These are phyloP conservation scores for Bremia lactucae DNA, from an alignment of 352 stramenopile species.

Conservation along the genomic window DNA sequence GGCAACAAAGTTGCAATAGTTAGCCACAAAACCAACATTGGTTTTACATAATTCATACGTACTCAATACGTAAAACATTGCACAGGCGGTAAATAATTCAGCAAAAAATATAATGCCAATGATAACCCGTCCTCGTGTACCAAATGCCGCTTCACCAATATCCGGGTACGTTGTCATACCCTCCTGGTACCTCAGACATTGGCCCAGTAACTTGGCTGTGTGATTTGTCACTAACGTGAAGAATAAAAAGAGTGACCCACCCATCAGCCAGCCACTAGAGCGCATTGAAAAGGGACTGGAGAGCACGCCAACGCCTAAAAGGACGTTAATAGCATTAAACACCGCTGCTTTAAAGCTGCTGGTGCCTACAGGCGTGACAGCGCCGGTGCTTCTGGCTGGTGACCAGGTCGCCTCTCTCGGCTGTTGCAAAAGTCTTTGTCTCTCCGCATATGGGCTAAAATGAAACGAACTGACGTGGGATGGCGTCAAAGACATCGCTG, in stretches of 20 bases:
- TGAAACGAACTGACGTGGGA: conserved; percentile 12
- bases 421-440: conserved; percentile 27
- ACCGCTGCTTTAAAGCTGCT: conserved; percentile 66
- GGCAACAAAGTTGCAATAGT: not conserved
- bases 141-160: conserved; percentile 74
- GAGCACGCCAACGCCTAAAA: conserved; percentile 77
- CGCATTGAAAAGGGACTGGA: conserved; percentile 77
- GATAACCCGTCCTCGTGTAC: conserved; percentile 49
- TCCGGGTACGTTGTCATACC: conserved; percentile 78
- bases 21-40: not conserved
- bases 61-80: conserved; percentile 78
- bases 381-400: conserved; percentile 9
- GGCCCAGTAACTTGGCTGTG: conserved; percentile 73
- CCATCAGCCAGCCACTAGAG: conserved; percentile 62
- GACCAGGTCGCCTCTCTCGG: conserved; percentile 15
- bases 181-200: conserved; percentile 71
- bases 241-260: conserved; percentile 67
- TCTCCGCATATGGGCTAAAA: conserved; percentile 34
- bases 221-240: conserved; percentile 81
- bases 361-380: conserved; percentile 21
- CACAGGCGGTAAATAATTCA: conserved; percentile 70
- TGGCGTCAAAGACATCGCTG: conserved; percentile 18
- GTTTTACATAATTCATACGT: conserved; percentile 8
- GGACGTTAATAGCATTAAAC: conserved; percentile 81
- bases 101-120: conserved; percentile 76